phyloP scores from a whole-genome alignment of 495 filamentous ascomycete genomes.

The Penicillium macrosclerotiorum region DNA sequence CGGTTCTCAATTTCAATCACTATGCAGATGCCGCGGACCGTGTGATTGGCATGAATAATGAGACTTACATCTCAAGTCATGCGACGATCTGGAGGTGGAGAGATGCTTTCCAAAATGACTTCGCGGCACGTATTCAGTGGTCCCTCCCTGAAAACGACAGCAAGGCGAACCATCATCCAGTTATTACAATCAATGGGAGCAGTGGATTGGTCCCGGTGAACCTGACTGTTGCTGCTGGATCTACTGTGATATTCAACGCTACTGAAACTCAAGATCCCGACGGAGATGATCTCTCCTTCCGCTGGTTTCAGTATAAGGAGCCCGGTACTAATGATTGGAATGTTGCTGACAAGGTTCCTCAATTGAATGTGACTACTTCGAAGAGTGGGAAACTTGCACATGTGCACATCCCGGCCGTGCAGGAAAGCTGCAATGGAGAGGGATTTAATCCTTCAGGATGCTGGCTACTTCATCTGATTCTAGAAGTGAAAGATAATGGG shows the following conservation, averaged over 20 bases:
- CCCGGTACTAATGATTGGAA: slow-evolving; percentile 41
- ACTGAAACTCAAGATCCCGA: slow-evolving; percentile 43
- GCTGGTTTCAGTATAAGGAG: slow-evolving; percentile 49
- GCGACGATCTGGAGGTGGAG: slow-evolving; percentile 53
- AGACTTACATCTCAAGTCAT: slow-evolving; percentile 37
- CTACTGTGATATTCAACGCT: slow-evolving; percentile 39
- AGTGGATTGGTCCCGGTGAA: slow-evolving; percentile 26
- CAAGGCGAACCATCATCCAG: slow-evolving; percentile 41
- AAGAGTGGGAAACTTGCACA: slow-evolving; percentile 20
- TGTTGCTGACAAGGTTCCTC: slow-evolving; percentile 33
- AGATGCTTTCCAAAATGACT: slow-evolving; percentile 47
- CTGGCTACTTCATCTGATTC: slow-evolving; percentile 35
- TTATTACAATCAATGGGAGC: slow-evolving; percentile 39
- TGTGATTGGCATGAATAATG: slow-evolving; percentile 37
- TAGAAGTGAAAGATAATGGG: slow-evolving; percentile 41
- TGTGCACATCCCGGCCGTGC: slow-evolving; percentile 30
- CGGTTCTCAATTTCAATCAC: slow-evolving; percentile 14
- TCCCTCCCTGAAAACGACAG: slow-evolving; percentile 26
- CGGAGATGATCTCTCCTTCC: slow-evolving; percentile 37
- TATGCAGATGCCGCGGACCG: slow-evolving; percentile 43
- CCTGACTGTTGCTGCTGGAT: slow-evolving; percentile 33
- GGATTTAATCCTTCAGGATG: slow-evolving; percentile 25
- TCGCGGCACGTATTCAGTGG: slow-evolving; percentile 52
- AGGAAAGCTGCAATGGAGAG: slow-evolving; percentile 33
- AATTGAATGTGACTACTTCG: slow-evolving; percentile 25